Percentiles rank a stretch among this genome's conserved stretches.
phyloP scores from a whole-genome alignment of 495 filamentous ascomycete species.

The Xylaria curta region DNA sequence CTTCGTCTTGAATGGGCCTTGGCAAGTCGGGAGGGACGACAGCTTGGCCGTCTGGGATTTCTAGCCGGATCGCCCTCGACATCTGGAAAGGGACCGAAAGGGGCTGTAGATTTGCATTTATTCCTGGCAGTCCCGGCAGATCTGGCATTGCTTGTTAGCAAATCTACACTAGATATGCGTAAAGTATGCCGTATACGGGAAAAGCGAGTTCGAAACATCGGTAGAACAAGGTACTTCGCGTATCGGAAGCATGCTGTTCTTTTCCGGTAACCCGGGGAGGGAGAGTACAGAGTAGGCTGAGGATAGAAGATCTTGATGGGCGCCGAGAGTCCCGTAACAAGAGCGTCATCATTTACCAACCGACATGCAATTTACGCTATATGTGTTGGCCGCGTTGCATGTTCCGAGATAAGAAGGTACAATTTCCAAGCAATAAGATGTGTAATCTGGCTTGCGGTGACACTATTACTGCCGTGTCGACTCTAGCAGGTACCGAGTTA shows the following conservation, averaged over 20 bases:
- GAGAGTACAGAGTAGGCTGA: not conserved
- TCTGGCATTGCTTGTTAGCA: not conserved
- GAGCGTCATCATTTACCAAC: conserved; percentile 8
- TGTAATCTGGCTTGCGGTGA: conserved; percentile 8
- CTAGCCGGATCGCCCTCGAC: conserved; percentile 13
- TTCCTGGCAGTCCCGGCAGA: not conserved
- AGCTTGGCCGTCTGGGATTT: not conserved
- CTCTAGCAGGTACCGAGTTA: no score
- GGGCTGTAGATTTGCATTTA: conserved; percentile 3
- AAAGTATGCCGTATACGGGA: not conserved
- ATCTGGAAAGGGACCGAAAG: not conserved
- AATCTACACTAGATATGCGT: not conserved
- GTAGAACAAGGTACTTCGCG: not conserved
- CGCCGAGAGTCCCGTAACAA: conserved; percentile 7
- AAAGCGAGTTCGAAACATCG: not conserved
- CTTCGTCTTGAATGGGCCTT: not conserved
- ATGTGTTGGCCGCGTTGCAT: conserved; percentile 13
- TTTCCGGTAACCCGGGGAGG: conserved; percentile 13
- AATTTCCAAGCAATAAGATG: not conserved
- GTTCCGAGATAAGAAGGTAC: conserved; percentile 25
- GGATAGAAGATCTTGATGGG: not conserved
- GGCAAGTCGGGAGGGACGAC: not conserved
- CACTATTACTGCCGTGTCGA: not conserved
- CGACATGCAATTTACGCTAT: not conserved
- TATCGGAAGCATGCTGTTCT: conserved; percentile 17